Evolutionary conservation across 257 asterid genomes (phyloP).

Genomic region (Leonotis leonurus): DNA sequence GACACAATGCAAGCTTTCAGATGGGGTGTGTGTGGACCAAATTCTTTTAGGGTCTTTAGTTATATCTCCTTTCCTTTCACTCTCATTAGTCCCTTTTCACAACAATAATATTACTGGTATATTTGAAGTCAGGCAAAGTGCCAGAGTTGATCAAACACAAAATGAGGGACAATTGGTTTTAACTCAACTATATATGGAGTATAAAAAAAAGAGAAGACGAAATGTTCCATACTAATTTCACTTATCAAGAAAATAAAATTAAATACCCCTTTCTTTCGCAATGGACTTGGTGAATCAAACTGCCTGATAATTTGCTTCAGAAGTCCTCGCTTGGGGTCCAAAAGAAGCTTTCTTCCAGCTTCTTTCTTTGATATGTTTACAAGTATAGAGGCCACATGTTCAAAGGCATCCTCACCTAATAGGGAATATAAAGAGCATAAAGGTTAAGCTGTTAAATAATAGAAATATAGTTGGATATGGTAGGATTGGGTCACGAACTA

Average conservation of each 20-base stretch:
- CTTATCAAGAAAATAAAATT: background rate
- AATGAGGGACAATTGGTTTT: background rate
- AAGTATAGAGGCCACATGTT: conserved; percentile 88
- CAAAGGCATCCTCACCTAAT: conserved; percentile 86
- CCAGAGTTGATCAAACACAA: background rate
- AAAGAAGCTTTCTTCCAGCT: conserved; percentile 76
- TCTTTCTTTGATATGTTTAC: conserved; percentile 81
- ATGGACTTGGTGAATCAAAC: conserved; percentile 57
- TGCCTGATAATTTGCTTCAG: conserved; percentile 84
- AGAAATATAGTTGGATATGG: background rate
- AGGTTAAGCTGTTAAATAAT: background rate
- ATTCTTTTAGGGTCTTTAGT: background rate
- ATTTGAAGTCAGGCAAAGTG: background rate
- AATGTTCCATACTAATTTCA: conserved; percentile 23
- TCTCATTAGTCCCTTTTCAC: background rate
- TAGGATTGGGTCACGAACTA: background rate
- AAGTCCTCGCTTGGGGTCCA: conserved; percentile 87
- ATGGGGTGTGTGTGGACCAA: background rate
- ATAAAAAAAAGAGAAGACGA: background rate
- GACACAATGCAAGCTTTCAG: background rate
- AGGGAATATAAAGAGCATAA: background rate
- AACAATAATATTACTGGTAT: background rate
- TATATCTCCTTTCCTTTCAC: background rate
- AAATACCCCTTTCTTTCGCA: conserved; percentile 89
- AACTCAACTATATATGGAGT: background rate